Conservation (phyloP, 306 rosid species). For the Abrus precatorius region DNA sequence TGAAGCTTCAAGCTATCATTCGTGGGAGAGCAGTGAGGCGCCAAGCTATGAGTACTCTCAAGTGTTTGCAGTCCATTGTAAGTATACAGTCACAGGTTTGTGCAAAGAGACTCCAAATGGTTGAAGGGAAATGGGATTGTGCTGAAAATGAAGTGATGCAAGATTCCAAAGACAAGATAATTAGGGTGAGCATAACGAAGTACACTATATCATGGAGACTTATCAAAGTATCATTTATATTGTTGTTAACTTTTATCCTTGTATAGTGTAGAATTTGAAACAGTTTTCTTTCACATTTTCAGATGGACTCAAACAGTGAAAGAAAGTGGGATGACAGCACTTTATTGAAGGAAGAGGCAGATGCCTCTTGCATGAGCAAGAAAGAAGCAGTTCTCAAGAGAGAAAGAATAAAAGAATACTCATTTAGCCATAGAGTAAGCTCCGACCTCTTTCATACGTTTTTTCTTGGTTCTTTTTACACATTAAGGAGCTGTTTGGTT, state of each 20-base stretch:
- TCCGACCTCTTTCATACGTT: background rate
- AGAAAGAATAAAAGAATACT: slow-evolving; percentile 77
- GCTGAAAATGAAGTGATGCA: slow-evolving; percentile 57
- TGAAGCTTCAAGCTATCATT: slow-evolving; percentile 93
- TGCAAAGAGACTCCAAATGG: slow-evolving; percentile 71
- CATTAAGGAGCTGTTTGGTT: background rate
- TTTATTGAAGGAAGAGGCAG: slow-evolving; percentile 72
- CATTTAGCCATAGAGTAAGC: slow-evolving; percentile 76
- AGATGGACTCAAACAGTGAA: slow-evolving; percentile 77
- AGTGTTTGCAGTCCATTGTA: slow-evolving; percentile 88
- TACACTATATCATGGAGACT: slow-evolving; percentile 5
- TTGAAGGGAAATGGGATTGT: slow-evolving; percentile 53
- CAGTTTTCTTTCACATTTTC: slow-evolving; percentile 36
- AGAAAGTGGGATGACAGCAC: slow-evolving; percentile 83
- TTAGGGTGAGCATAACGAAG: slow-evolving; percentile 56
- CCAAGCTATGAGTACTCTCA: slow-evolving; percentile 84
- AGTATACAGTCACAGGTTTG: slow-evolving; percentile 78
- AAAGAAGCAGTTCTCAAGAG: slow-evolving; percentile 74
- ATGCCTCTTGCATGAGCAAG: slow-evolving; percentile 64
- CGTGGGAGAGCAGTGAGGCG: slow-evolving; percentile 94
- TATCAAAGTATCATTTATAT: background rate
- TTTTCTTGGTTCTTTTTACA: background rate
- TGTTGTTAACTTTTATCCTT: background rate
- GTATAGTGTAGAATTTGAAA: background rate
- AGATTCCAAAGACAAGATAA: slow-evolving; percentile 65